Conservation (phyloP, 768 basidiomycete species). For the Boletus rufocinnamomeus region DNA sequence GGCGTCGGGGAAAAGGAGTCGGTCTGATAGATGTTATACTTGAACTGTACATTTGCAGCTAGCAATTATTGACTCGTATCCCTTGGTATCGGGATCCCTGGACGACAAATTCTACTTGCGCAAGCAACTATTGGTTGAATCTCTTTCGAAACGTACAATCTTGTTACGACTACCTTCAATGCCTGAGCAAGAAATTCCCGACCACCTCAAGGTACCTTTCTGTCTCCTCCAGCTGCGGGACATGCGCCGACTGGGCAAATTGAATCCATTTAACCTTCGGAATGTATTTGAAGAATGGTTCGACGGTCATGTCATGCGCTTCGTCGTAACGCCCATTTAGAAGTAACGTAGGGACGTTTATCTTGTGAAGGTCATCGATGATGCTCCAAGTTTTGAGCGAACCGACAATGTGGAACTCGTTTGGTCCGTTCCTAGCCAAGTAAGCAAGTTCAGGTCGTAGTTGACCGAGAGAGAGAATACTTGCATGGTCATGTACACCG, state of each 20-base stretch:
- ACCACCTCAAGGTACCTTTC: constrained; percentile 37
- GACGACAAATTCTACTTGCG: background rate
- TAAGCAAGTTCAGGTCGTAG: background rate
- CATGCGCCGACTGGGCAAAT: constrained; percentile 40
- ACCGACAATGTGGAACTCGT: constrained; percentile 37
- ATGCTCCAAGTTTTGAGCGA: constrained; percentile 40
- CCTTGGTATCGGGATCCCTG: background rate
- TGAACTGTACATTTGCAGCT: constrained; percentile 11
- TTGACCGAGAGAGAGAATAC: constrained; percentile 12
- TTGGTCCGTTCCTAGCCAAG: constrained; percentile 40
- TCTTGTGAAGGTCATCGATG: constrained; percentile 35
- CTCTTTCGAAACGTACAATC: background rate
- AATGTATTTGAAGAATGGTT: constrained; percentile 37
- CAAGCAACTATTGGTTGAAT: background rate
- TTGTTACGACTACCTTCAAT: constrained; percentile 4
- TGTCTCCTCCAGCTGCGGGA: constrained; percentile 41
- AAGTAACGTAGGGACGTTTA: constrained; percentile 36
- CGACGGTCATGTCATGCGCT: constrained; percentile 36
- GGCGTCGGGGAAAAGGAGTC: constrained; percentile 39
- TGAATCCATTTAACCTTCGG: constrained; percentile 39
- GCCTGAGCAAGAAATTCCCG: constrained; percentile 30
- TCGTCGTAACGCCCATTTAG: constrained; percentile 41
- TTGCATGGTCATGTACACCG: constrained; percentile 51
- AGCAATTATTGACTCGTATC: background rate
- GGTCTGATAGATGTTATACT: constrained; percentile 21